Evolutionary conservation across 495 filamentous ascomycete genomes (phyloP).

Genomic region (Tricharina praecox): DNA sequence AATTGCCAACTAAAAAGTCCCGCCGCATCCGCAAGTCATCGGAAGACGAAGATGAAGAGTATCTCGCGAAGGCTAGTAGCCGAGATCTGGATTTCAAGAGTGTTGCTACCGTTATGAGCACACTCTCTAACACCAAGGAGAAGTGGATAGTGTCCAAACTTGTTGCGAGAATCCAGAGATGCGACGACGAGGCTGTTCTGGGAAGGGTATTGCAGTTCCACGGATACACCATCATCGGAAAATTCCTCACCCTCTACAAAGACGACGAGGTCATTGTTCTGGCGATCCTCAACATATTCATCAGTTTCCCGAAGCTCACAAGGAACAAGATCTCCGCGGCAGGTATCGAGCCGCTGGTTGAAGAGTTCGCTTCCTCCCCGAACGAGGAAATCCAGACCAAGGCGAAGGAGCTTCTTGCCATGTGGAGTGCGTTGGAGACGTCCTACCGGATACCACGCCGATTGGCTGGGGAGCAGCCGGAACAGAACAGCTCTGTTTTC

Average conservation of each 20-base stretch:
- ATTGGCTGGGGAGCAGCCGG: slow-evolving; percentile 14
- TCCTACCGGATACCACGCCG: slow-evolving; percentile 85
- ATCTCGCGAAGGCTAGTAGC: slow-evolving; percentile 75
- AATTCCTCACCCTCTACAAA: slow-evolving; percentile 62
- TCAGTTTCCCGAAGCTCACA: slow-evolving; percentile 75
- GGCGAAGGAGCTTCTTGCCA: slow-evolving; percentile 54
- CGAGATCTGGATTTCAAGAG: slow-evolving; percentile 62
- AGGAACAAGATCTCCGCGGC: slow-evolving; percentile 96
- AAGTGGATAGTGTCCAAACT: slow-evolving; percentile 98
- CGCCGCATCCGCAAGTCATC: slow-evolving; percentile 75
- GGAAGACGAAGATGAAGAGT: slow-evolving; percentile 93
- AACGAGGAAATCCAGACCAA: slow-evolving; percentile 50
- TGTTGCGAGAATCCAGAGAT: slow-evolving; percentile 72
- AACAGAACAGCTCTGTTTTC: slow-evolving; percentile 9
- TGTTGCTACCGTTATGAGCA: slow-evolving; percentile 94
- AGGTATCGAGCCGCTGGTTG: slow-evolving; percentile 76
- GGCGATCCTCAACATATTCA: slow-evolving; percentile 78
- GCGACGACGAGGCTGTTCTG: slow-evolving; percentile 71
- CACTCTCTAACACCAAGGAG: slow-evolving; percentile 96
- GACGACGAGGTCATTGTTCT: slow-evolving; percentile 77
- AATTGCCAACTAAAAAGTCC: slow-evolving; percentile 82
- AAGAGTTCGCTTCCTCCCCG: slow-evolving; percentile 39
- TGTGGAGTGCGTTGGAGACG: slow-evolving; percentile 80
- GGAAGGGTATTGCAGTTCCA: slow-evolving; percentile 90
- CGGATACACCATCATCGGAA: slow-evolving; percentile 87